Evolutionary conservation across 306 rosid genomes (phyloP).

Genomic region (Betula pendula): DNA sequence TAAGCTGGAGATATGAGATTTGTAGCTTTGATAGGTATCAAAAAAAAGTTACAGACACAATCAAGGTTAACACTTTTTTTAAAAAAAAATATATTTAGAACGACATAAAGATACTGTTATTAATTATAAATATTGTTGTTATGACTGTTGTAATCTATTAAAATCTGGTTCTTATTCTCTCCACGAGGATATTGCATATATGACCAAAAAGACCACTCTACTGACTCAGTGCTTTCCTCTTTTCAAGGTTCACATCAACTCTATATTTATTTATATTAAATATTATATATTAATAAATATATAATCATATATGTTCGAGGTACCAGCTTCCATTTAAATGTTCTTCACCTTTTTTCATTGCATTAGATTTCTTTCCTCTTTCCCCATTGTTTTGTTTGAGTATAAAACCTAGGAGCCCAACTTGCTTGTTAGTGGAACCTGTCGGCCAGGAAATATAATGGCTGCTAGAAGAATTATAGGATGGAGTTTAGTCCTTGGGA

Average conservation of each 20-base stretch:
- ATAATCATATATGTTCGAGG: not conserved
- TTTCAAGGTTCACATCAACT: conserved; percentile 34
- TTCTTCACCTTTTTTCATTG: not conserved
- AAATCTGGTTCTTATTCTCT: conserved; percentile 34
- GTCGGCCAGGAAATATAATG: conserved; percentile 6
- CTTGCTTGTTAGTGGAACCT: not conserved
- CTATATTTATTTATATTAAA: not conserved
- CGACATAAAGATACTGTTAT: not conserved
- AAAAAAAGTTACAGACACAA: conserved; percentile 48
- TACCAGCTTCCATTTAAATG: conserved; percentile 22
- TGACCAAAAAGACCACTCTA: conserved; percentile 33
- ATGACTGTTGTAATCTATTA: not conserved
- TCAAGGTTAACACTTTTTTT: conserved; percentile 35
- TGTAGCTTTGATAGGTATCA: conserved; percentile 39
- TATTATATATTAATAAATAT: not conserved
- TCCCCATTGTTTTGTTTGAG: not conserved
- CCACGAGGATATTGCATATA: conserved; percentile 30
- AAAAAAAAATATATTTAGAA: too few species aligned
- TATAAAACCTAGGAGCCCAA: not conserved
- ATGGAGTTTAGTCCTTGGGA: not conserved
- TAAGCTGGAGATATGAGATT: conserved; percentile 22
- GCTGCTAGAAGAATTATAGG: not conserved
- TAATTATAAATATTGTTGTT: too few species aligned
- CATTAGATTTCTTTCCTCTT: conserved; percentile 11
- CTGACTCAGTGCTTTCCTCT: conserved; percentile 28